These are phyloP conservation scores for Dioszegia hungarica DNA, from an alignment of 768 basidiomycete genomes.

Conservation along the genomic window DNA sequence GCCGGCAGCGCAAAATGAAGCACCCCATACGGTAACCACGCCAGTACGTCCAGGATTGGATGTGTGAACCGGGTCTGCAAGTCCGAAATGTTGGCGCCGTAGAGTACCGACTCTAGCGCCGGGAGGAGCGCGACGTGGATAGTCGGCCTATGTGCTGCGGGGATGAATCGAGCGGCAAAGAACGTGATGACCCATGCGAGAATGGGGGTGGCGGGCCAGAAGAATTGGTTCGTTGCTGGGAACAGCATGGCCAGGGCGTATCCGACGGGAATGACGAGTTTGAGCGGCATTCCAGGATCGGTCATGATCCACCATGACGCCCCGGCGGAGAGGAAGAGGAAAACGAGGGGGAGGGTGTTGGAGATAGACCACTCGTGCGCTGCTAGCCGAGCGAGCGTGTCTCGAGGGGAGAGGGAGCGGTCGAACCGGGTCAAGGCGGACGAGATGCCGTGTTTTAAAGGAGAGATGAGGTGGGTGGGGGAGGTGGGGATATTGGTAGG, in stretches of 20 bases:
- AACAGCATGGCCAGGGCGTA: constrained; percentile 67
- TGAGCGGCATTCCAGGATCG: constrained; percentile 51
- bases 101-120: constrained; percentile 87
- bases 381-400: constrained; percentile 29
- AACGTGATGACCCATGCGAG: constrained; percentile 80
- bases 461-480: constrained; percentile 13
- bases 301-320: constrained; percentile 88
- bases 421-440: constrained; percentile 42
- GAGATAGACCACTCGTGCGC: constrained; percentile 36
- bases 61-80: constrained; percentile 92
- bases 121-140: constrained; percentile 91
- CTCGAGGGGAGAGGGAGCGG: constrained; percentile 33
- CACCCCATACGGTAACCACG: constrained; percentile 97
- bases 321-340: constrained; percentile 74
- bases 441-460: constrained; percentile 30
- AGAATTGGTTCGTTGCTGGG: constrained; percentile 84
- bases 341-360: constrained; percentile 64
- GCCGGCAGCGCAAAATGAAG: constrained; percentile 84
- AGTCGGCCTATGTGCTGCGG: constrained; percentile 65
- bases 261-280: constrained; percentile 69
- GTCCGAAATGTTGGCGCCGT: constrained; percentile 96
- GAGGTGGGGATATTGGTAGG: constrained; percentile 30
- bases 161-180: constrained; percentile 82
- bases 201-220: constrained; percentile 76
- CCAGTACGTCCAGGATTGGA: constrained; percentile 82